Base-by-base conservation (phyloP, 2,329 filamentous ascomycete genomes). In the Aspergillus phoenicis region DNA sequence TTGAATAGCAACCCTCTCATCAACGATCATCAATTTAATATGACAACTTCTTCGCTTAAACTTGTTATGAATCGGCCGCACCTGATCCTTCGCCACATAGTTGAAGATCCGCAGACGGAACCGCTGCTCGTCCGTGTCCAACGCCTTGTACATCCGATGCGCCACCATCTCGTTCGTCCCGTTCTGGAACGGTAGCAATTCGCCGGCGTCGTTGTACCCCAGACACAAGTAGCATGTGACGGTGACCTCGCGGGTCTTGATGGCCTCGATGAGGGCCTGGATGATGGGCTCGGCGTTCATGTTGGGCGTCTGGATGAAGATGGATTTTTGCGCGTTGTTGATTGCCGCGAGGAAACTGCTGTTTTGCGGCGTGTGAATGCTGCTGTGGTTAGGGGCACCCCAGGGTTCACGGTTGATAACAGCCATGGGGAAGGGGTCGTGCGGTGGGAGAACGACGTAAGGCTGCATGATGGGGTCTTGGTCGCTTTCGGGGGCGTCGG, bases 301-400 rank as follows among this genome's bases (percentile, higher is more conserved):
- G 22, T 91, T 89, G 0, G 91, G 91, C 0, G 89, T 88, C 72
- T 93, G 89, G 60, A 94, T 92, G 68, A 93, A 91, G n/a, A 93
- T 83, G 28, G 77, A 82, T 11, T 78, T 77, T 57, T 81, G 74
- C 0, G 90, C 89, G 66, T 92, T 84, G 1, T 86, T 82, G 7
- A 93, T 81, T 1, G 88, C 84, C 0, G 89, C 89, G 0, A 93
- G 77, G 84, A 88, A 93, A 87, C 88, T 53, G 87, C 88, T 56
- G 67, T 94, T 93, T 67, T 94, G 91, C 0, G 91, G 91, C 2
- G 87, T 88, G 52, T 83, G 79, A 2, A 87, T 78, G 17, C 83
- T 86, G 17, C 80, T 78, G 59, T 89, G 85, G 66, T 85, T 89
- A 1, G 86, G 82, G 0, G 82, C 79, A 1, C 89, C 89, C 70